phyloP scores from a whole-genome alignment of 1,284 basidiomycete species.

The Cryptococcus hybrid region DNA sequence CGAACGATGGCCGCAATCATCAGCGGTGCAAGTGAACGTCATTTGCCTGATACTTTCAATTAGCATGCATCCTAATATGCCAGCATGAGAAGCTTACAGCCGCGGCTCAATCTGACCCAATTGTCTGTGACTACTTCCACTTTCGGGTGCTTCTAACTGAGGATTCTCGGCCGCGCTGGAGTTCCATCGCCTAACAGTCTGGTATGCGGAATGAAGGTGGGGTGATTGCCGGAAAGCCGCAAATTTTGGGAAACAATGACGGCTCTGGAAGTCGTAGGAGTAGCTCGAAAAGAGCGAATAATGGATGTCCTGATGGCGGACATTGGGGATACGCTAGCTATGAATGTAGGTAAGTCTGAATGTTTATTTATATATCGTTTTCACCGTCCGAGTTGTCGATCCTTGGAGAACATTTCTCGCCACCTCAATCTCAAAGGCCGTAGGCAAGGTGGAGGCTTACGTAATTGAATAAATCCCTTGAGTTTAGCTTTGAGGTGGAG shows the following conservation, averaged over 20 bases:
- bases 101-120: constrained; percentile 42
- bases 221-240: neutral
- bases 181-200: constrained; percentile 9
- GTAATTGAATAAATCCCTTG: neutral
- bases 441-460: neutral
- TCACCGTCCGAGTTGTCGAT: neutral
- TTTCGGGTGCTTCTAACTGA: constrained; percentile 22
- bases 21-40: constrained; percentile 85
- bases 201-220: neutral
- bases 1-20: constrained; percentile 73
- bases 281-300: neutral
- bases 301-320: neutral
- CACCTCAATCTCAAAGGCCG: neutral
- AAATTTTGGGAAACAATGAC: neutral
- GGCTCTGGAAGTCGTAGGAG: neutral
- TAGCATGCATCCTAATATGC: neutral
- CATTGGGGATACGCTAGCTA: neutral
- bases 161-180: constrained; percentile 6
- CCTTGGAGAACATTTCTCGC: neutral
- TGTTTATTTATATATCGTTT: neutral
- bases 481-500: no score
- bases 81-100: constrained; percentile 20
- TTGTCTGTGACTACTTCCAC: constrained; percentile 17
- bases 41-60: constrained; percentile 53
- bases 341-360: neutral